These are phyloP conservation scores for Tagetes erecta DNA, from an alignment of 129 eudicot species.

Conservation along the genomic window DNA sequence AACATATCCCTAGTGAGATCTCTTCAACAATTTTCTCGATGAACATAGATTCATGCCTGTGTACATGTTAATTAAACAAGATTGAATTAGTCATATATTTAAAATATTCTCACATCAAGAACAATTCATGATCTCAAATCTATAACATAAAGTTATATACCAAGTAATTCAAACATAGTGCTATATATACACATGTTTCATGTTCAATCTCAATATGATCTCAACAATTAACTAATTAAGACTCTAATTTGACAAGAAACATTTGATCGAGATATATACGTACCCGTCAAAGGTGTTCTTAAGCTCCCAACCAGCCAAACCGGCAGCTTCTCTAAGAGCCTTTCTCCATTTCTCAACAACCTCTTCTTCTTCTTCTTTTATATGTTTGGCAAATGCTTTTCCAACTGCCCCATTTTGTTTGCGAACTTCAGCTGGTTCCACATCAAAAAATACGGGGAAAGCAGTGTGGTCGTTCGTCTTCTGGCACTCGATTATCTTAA, in stretches of 20 bases:
- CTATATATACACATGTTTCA: background rate
- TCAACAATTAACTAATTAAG: too few species aligned
- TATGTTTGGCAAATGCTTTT: background rate
- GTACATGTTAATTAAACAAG: background rate
- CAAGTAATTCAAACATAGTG: background rate
- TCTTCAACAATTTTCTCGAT: background rate
- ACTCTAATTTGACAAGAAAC: too few species aligned
- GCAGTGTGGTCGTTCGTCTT: background rate
- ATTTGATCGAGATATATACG: background rate
- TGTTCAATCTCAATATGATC: too few species aligned
- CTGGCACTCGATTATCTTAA: background rate
- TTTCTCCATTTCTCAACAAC: background rate
- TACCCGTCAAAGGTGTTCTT: conserved; percentile 4
- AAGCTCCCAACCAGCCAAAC: background rate
- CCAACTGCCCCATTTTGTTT: background rate
- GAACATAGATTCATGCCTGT: background rate
- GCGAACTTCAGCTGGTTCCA: conserved; percentile 1
- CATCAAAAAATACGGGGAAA: background rate
- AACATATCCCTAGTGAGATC: background rate
- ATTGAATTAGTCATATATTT: background rate
- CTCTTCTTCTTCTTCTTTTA: background rate
- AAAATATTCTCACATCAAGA: too few species aligned
- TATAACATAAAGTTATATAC: background rate
- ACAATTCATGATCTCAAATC: background rate
- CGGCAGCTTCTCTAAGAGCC: background rate